Percentiles rank a stretch among this genome's conserved stretches.
Conservation (phyloP, 1,284 basidiomycete species). For the Malassezia nana region DNA sequence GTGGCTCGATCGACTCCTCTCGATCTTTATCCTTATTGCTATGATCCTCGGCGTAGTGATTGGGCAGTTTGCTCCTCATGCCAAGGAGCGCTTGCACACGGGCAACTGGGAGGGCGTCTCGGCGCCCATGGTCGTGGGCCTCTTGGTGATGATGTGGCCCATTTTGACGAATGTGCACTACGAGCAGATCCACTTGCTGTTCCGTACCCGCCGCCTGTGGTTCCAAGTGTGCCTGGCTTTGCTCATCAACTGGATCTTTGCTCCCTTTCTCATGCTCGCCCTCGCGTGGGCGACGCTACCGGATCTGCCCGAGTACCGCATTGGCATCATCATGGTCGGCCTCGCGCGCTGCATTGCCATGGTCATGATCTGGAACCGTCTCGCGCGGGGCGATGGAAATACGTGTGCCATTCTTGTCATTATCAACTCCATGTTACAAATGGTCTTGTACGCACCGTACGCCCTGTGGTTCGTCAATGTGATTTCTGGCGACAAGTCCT, state of each 20-base stretch:
- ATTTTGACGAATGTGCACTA: conserved; percentile 65
- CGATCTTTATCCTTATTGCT: conserved; percentile 61
- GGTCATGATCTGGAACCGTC: conserved; percentile 55
- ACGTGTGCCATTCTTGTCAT: conserved; percentile 64
- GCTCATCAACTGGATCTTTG: conserved; percentile 70
- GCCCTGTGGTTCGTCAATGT: conserved; percentile 67
- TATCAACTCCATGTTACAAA: conserved; percentile 59
- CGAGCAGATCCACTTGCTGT: conserved; percentile 59
- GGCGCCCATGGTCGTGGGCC: conserved; percentile 34
- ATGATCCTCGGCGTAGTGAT: conserved; percentile 74
- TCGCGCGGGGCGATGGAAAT: conserved; percentile 65
- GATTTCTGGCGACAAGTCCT: conserved; percentile 50
- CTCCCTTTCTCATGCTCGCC: conserved; percentile 66
- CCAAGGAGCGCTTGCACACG: conserved; percentile 27
- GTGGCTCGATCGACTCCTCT: conserved; percentile 61
- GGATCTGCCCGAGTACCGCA: conserved; percentile 51
- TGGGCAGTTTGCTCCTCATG: conserved; percentile 51
- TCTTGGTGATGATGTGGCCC: conserved; percentile 86
- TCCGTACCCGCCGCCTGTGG: conserved; percentile 58
- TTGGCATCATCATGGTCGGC: conserved; percentile 57
- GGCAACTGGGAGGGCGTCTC: conserved; percentile 47
- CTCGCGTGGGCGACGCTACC: conserved; percentile 76
- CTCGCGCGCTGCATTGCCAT: conserved; percentile 52
- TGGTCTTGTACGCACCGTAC: conserved; percentile 66
- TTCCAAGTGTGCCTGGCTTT: conserved; percentile 63